Percentiles rank a stretch among this genome's conserved stretches.
phyloP scores from a whole-genome alignment of 2,329 filamentous ascomycete species.

The Colletotrichum paranaense region DNA sequence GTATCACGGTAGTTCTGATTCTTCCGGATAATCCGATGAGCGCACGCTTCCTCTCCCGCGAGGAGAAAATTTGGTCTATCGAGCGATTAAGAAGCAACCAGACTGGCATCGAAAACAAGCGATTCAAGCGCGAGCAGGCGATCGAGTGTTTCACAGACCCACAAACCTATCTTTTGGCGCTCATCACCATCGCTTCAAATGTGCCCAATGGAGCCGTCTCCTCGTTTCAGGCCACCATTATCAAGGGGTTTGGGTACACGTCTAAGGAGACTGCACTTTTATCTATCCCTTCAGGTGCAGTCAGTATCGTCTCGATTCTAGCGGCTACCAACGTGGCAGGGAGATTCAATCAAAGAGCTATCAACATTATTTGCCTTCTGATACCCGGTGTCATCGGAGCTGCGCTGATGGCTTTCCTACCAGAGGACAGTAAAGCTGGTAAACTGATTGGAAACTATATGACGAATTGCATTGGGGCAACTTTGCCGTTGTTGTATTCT shows the following conservation, averaged over 20 bases:
- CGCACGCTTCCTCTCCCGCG: slow-evolving; percentile 65
- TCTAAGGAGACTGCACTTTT: slow-evolving; percentile 68
- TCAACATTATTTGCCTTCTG: slow-evolving; percentile 52
- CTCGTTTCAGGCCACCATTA: slow-evolving; percentile 73
- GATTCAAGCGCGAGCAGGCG: slow-evolving; percentile 76
- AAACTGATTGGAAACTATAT: slow-evolving; percentile 74
- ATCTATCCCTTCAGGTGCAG: slow-evolving; percentile 74
- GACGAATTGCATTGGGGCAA: slow-evolving; percentile 73
- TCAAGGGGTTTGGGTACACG: slow-evolving; percentile 71
- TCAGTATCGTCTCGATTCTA: slow-evolving; percentile 71
- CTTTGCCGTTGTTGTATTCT: slow-evolving; percentile 72
- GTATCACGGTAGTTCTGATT: slow-evolving; percentile 67
- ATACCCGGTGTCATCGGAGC: slow-evolving; percentile 55
- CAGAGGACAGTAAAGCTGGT: slow-evolving; percentile 54
- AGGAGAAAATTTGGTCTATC: slow-evolving; percentile 76
- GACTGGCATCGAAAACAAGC: slow-evolving; percentile 79
- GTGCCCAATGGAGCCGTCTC: slow-evolving; percentile 73
- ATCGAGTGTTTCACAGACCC: slow-evolving; percentile 60
- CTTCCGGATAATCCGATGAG: slow-evolving; percentile 68
- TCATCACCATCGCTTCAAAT: slow-evolving; percentile 70
- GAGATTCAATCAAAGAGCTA: slow-evolving; percentile 58
- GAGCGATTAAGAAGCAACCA: slow-evolving; percentile 80
- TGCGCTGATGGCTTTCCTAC: slow-evolving; percentile 67
- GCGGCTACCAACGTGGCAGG: slow-evolving; percentile 68
- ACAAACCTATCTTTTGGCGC: slow-evolving; percentile 70